A percentile compares a stretch with the other conserved stretches of the same genome.
Evolutionary conservation across 352 stramenopile species (phyloP).

Genomic region (Discostella stelligera): DNA sequence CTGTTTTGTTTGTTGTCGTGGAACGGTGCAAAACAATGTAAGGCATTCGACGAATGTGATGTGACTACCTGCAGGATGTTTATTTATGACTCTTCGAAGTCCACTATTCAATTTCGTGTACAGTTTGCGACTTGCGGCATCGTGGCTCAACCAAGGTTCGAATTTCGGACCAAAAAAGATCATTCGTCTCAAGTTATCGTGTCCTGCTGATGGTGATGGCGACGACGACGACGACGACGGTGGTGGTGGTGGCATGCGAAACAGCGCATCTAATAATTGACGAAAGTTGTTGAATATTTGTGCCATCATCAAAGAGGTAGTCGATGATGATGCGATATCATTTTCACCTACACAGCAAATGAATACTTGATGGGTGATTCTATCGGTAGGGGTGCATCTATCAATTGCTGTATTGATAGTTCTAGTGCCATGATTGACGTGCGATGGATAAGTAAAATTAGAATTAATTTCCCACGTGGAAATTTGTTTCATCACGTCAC

Average conservation of each 20-base stretch:
- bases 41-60: constrained; percentile 71
- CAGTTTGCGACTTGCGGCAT: constrained; percentile 52
- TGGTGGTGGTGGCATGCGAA: too few species aligned
- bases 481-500: constrained; percentile 34
- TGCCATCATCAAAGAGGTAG: too few species aligned
- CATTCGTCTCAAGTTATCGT: constrained; percentile 28
- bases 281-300: constrained; percentile 39
- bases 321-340: constrained; percentile 56
- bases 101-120: constrained; percentile 61
- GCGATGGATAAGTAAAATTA: too few species aligned
- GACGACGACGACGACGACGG: too few species aligned
- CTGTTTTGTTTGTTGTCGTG: constrained; percentile 24
- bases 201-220: background rate
- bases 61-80: constrained; percentile 14
- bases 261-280: constrained; percentile 51
- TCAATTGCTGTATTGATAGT: too few species aligned
- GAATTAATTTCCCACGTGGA: constrained; percentile 5
- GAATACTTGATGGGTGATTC: constrained; percentile 28
- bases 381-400: background rate
- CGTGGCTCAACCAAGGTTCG: constrained; percentile 63
- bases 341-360: constrained; percentile 76
- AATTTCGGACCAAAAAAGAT: constrained; percentile 71
- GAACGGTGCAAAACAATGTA: constrained; percentile 62
- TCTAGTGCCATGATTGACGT: too few species aligned
- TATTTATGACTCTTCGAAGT: constrained; percentile 43